These are phyloP conservation scores for Carpinus viminea DNA, from an alignment of 306 rosid species.

Conservation along the genomic window DNA sequence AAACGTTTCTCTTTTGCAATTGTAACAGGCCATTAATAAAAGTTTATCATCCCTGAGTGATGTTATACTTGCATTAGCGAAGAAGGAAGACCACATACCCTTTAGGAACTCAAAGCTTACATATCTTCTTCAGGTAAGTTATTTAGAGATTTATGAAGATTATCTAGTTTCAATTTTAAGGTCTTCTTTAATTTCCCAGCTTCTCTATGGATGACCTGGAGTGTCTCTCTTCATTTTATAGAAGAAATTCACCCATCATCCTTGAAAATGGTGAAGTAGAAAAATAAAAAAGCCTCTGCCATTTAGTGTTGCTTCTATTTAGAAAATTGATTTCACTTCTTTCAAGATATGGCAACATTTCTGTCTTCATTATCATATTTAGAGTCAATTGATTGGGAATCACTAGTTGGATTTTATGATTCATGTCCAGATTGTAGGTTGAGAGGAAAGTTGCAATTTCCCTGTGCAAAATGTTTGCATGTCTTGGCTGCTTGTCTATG, in stretches of 20 bases:
- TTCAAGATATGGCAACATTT: constrained; percentile 1
- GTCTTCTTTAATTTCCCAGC: background rate
- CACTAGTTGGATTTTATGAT: background rate
- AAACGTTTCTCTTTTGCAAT: constrained; percentile 18
- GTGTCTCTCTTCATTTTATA: background rate
- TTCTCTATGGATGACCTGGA: background rate
- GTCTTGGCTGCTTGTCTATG: background rate
- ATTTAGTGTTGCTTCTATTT: background rate
- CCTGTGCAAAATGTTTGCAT: background rate
- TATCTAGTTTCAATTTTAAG: background rate
- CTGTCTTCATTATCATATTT: background rate
- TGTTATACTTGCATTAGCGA: constrained; percentile 92
- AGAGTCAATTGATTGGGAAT: background rate
- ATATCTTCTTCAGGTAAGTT: constrained; percentile 89
- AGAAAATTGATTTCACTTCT: background rate
- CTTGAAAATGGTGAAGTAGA: background rate
- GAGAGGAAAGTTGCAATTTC: background rate
- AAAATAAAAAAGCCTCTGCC: background rate
- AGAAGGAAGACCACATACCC: constrained; percentile 92
- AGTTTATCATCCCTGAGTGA: constrained; percentile 90
- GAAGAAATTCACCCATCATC: background rate
- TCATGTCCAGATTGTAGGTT: background rate
- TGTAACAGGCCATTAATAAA: constrained; percentile 78
- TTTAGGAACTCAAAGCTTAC: constrained; percentile 97
- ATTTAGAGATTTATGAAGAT: background rate